Conservation (phyloP, 2,329 filamentous ascomycete genomes). For the Venturiaceae sp. region DNA sequence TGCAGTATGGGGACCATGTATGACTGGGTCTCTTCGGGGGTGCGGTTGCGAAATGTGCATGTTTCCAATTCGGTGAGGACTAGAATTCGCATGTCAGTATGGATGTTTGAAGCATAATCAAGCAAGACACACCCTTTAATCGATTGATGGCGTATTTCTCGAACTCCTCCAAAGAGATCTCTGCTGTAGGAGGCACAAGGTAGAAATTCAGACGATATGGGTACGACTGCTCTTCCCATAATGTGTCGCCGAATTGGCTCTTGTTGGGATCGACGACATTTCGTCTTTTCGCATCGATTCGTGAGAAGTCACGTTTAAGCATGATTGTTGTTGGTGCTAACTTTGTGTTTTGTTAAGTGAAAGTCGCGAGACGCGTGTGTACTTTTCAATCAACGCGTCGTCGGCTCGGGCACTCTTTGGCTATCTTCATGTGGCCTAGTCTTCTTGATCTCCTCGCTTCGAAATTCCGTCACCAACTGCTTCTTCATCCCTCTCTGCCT, state of each 20-base stretch:
- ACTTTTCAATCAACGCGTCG: too few species aligned
- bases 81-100: conserved; percentile 26
- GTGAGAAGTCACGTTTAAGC: conserved; percentile 10
- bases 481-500: too few species aligned
- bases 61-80: conserved; percentile 85
- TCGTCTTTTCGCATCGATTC: conserved; percentile 61
- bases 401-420: too few species aligned
- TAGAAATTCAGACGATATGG: conserved; percentile 89
- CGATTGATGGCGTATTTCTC: conserved; percentile 98
- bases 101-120: conserved; percentile 7
- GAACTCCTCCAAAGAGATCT: conserved; percentile 94
- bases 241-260: conserved; percentile 71
- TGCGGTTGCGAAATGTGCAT: conserved; percentile 88
- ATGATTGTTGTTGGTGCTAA: not conserved
- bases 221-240: conserved; percentile 71
- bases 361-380: too few species aligned
- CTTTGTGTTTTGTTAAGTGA: not conserved
- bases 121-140: conserved; percentile 53
- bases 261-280: conserved; percentile 70
- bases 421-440: too few species aligned
- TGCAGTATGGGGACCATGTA: conserved; percentile 82
- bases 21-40: conserved; percentile 66
- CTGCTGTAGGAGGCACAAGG: conserved; percentile 73
- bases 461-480: too few species aligned
- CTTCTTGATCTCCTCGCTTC: too few species aligned